A percentile compares a stretch with the other conserved stretches of the same genome.
phyloP scores from a whole-genome alignment of 2,329 filamentous ascomycete genomes.

The Paecilomyces sp. region DNA sequence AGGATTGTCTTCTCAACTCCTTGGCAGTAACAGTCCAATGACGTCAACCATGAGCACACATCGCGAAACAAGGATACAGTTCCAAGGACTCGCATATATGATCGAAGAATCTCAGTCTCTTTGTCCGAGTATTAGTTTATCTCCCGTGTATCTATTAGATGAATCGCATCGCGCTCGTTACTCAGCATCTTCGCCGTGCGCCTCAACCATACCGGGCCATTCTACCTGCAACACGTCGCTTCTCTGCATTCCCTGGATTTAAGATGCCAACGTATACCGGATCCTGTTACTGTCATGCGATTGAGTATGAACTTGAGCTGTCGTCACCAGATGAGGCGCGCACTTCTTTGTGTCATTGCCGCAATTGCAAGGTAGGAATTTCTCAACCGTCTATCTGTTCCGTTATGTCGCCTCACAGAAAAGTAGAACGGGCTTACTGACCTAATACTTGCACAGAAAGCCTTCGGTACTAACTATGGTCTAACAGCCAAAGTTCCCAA shows the following conservation, averaged over 20 bases:
- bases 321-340: constrained; percentile 40
- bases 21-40: background rate
- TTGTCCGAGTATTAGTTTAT: background rate
- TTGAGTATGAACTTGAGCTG: constrained; percentile 42
- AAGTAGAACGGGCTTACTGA: constrained; percentile 4
- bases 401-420: background rate
- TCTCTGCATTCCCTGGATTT: background rate
- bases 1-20: background rate
- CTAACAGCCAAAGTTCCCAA: constrained; percentile 46
- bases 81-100: background rate
- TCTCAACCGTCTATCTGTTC: background rate
- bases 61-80: background rate
- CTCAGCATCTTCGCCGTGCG: background rate
- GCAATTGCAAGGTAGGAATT: constrained; percentile 41
- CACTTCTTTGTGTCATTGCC: constrained; percentile 48
- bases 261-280: constrained; percentile 27
- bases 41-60: background rate
- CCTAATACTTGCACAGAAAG: constrained; percentile 30
- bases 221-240: background rate
- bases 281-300: constrained; percentile 42
- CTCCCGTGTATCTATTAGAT: background rate
- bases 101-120: background rate
- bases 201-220: background rate
- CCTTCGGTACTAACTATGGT: constrained; percentile 46
- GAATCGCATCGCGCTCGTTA: background rate